Evolutionary conservation across 1,284 basidiomycete species (phyloP), one percentile per base, ranked within the genome.

Genomic region (Cutaneotrichosporon sp.): DNA sequence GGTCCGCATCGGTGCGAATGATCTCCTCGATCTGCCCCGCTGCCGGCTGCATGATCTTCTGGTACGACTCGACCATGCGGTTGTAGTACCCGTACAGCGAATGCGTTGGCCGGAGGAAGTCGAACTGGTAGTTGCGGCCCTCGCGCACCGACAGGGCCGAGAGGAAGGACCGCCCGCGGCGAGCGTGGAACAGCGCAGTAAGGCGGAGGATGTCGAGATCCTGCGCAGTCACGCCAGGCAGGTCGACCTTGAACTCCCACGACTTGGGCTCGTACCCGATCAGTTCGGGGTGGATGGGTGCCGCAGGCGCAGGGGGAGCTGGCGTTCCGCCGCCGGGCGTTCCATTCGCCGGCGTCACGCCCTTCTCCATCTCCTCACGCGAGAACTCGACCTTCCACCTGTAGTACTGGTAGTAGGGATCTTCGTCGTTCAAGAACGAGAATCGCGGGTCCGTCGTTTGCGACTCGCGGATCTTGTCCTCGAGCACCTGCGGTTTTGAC

Each of bases 381-480:
- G 66, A 88, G 87, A 45, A 84, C 80, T 55, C 82, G 75, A 92
- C 83, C 70, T 87, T 84, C 78, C 92, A 84, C 68, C 87, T 84
- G 74, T 97, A 97, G 78, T 97, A 97, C 59, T 88, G 87, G 84
- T 97, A 88, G 78, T 94, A 97, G 63, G 93, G 90, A 79, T 97
- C 93, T 52, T 84, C 84, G 46, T 74, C 70, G 77, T 92, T 91
- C 73, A 97, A 81, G 79, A 97, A 97, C 52, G 91, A 88, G 80
- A 97, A 97, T 76, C 94, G 91, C 60, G 91, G 89, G 79, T 97
- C 92, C 60, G 84, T 82, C 77, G 90, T 89, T 75, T 93, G 91
- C 67, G 87, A 85, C 76, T 94, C 90, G 64, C 90, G 84, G 71
- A 97, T 91, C 79, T 93, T 93, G 72, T 91, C 88, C 77, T 97